Percentiles rank a stretch among this genome's conserved stretches.
Conservation (phyloP, 495 filamentous ascomycete genomes). For the Lepraria neglecta region DNA sequence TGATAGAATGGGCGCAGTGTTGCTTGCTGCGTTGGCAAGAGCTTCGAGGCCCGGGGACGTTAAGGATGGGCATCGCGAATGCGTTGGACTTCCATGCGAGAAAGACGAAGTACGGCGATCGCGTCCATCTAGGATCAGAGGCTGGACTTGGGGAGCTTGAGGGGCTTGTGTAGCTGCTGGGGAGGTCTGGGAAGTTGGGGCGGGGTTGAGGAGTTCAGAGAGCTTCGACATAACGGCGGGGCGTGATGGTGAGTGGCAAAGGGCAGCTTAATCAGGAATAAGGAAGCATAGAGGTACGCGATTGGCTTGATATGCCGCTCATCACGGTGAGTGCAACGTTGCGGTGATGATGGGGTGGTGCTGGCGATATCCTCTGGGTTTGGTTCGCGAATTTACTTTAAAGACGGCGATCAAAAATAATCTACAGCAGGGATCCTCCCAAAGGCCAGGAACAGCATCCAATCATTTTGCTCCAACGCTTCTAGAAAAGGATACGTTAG, state of each 20-base stretch:
- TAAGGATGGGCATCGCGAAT: conserved; percentile 19
- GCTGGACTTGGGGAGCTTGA: conserved; percentile 19
- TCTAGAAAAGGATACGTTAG: no score
- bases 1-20: conserved; percentile 25
- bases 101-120: conserved; percentile 13
- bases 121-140: conserved; percentile 14
- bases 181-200: conserved; percentile 14
- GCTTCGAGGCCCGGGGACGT: conserved; percentile 29
- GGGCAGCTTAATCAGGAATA: background rate
- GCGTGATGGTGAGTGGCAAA: background rate
- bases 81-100: conserved; percentile 1
- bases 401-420: conserved; percentile 4
- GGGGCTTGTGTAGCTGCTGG: background rate
- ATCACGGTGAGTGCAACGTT: background rate
- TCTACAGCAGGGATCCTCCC: conserved; percentile 11
- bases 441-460: conserved; percentile 9
- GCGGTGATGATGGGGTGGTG: conserved; percentile 2
- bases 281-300: background rate
- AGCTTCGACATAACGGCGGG: conserved; percentile 23
- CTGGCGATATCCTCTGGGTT: background rate
- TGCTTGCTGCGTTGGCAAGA: conserved; percentile 29
- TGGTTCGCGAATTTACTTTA: conserved; percentile 10
- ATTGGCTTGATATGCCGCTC: background rate
- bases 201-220: conserved; percentile 26
- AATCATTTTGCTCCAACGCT: no score